Evolutionary conservation across 768 basidiomycete species (phyloP).

Genomic region (Coprinopsis strossmayeri): DNA sequence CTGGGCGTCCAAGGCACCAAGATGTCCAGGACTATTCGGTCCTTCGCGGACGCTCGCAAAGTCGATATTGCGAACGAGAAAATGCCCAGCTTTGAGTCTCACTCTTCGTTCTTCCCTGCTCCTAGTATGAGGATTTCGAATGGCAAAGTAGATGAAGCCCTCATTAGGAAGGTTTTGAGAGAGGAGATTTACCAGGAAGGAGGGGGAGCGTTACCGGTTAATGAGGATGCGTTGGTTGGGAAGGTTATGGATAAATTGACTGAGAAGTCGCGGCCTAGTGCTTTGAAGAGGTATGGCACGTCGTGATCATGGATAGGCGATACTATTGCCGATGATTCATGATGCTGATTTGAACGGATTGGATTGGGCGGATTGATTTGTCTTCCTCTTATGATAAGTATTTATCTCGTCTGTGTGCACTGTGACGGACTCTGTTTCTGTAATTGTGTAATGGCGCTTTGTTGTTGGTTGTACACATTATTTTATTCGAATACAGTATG

Average conservation of each 20-base stretch:
- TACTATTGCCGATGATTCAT: too few relatives aligned
- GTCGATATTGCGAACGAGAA: conserved; percentile 73
- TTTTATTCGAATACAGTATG: neutral
- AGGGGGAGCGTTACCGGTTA: conserved; percentile 13
- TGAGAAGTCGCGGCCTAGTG: conserved; percentile 36
- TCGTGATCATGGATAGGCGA: conserved; percentile 19
- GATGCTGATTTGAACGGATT: too few relatives aligned
- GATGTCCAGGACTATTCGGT: conserved; percentile 56
- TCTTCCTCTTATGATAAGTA: neutral
- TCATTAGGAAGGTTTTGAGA: conserved; percentile 57
- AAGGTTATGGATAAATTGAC: conserved; percentile 53
- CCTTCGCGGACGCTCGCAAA: conserved; percentile 73
- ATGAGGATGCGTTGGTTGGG: conserved; percentile 29
- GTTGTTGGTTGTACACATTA: neutral
- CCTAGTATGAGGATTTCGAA: conserved; percentile 50
- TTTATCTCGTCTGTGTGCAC: neutral
- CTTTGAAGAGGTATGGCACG: conserved; percentile 63
- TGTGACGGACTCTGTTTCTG: neutral
- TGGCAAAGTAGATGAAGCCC: conserved; percentile 54
- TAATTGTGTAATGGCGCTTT: neutral
- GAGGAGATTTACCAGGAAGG: conserved; percentile 38
- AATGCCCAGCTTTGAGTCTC: conserved; percentile 49
- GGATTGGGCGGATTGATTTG: too few relatives aligned
- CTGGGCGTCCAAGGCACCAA: conserved; percentile 58
- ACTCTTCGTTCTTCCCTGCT: conserved; percentile 44